phyloP scores from a whole-genome alignment of 2,329 filamentous ascomycete species.

The Fonsecaea pedrosoi region DNA sequence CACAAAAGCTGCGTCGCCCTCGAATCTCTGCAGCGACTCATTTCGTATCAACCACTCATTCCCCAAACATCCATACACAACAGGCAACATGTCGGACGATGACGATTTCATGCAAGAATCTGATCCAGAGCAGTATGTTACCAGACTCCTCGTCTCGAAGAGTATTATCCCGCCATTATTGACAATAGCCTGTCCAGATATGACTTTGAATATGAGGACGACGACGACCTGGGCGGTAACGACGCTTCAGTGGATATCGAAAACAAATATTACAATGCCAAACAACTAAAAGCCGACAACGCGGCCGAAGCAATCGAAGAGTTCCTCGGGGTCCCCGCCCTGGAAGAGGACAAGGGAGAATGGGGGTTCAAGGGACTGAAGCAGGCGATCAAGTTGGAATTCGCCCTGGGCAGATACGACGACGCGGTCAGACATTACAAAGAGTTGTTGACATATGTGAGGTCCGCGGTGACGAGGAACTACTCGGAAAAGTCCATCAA shows the following conservation, averaged over 20 bases:
- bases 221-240: conserved; percentile 58
- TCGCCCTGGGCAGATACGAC: conserved; percentile 86
- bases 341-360: conserved; percentile 92
- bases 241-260: conserved; percentile 92
- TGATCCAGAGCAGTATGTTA: conserved; percentile 75
- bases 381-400: conserved; percentile 97
- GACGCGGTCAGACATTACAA: conserved; percentile 90
- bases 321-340: conserved; percentile 82
- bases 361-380: conserved; percentile 99
- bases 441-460: conserved; percentile 96
- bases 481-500: conserved; percentile 99
- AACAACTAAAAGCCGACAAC: conserved; percentile 88
- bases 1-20: neutral
- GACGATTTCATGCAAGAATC: conserved; percentile 95
- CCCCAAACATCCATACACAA: neutral
- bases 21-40: neutral
- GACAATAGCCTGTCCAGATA: conserved; percentile 3
- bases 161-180: neutral
- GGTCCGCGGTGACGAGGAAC: conserved; percentile 93
- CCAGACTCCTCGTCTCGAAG: neutral
- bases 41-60: neutral
- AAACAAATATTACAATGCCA: conserved; percentile 99
- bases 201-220: conserved; percentile 23
- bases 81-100: conserved; percentile 73
- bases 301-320: conserved; percentile 89